phyloP scores from a whole-genome alignment of 2,329 filamentous ascomycete genomes.

The Trichoderma asperellum region DNA sequence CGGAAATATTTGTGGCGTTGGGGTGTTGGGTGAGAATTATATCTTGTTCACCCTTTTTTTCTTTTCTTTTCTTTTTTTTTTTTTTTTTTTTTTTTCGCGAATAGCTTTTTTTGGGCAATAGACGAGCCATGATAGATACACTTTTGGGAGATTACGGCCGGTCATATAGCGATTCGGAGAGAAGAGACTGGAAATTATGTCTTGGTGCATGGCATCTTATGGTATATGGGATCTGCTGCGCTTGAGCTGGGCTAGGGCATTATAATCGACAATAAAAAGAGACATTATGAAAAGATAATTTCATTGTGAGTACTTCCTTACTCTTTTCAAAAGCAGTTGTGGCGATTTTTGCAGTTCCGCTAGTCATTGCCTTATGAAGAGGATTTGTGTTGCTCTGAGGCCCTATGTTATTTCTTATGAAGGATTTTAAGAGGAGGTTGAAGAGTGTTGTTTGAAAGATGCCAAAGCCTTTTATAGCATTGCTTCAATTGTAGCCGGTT shows the following conservation, averaged over 20 bases:
- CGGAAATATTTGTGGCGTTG: neutral
- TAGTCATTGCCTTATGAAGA: neutral
- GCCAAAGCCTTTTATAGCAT: too few relatives aligned
- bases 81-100: neutral
- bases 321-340: neutral
- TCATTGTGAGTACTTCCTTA: neutral
- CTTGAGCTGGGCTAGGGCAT: neutral
- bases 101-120: neutral
- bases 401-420: too few relatives aligned
- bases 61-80: too few relatives aligned
- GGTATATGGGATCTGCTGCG: neutral
- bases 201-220: neutral
- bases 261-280: neutral
- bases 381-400: too few relatives aligned
- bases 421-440: too few relatives aligned
- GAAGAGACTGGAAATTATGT: neutral
- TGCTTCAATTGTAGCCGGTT: too few relatives aligned
- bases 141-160: neutral
- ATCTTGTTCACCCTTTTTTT: neutral
- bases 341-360: neutral
- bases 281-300: neutral
- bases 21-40: neutral
- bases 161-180: neutral
- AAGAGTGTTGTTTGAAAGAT: too few relatives aligned
- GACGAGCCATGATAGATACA: constrained; percentile 11